These are phyloP conservation scores for Fusarium albosuccineum DNA, from an alignment of 2,329 filamentous ascomycete genomes.

Conservation along the genomic window DNA sequence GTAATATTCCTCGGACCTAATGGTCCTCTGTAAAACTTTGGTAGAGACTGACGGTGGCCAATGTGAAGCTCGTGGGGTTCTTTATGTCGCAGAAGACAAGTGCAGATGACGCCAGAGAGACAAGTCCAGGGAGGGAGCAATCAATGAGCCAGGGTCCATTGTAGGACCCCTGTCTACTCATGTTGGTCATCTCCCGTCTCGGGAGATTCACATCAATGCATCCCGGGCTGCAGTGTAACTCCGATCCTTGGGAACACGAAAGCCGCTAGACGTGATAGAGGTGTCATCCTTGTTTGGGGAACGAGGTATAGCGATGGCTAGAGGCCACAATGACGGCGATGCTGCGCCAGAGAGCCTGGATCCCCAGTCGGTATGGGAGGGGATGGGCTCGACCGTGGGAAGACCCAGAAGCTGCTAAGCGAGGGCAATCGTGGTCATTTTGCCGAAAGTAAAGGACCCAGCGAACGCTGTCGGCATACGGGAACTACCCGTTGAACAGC, in stretches of 20 bases:
- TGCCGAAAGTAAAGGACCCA: neutral
- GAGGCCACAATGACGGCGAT: neutral
- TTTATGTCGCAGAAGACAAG: conserved; percentile 8
- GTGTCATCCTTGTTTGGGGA: conserved; percentile 7
- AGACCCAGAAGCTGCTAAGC: conserved; percentile 8
- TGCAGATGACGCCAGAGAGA: conserved; percentile 16
- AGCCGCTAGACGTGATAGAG: conserved; percentile 8
- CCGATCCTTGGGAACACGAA: conserved; percentile 26
- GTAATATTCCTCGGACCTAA: neutral
- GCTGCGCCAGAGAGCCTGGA: conserved; percentile 8
- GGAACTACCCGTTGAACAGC: conserved; percentile 6
- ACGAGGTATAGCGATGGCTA: conserved; percentile 16
- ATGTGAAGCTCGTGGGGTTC: neutral
- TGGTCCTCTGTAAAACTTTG: conserved; percentile 1
- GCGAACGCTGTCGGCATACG: conserved; percentile 12
- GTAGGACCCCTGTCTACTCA: conserved; percentile 28
- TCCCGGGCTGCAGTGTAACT: conserved; percentile 39
- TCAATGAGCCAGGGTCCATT: neutral
- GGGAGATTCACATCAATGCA: conserved; percentile 37
- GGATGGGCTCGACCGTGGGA: neutral
- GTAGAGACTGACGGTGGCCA: neutral
- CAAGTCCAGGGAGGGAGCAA: conserved; percentile 1
- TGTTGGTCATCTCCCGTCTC: conserved; percentile 20
- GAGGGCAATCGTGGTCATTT: conserved; percentile 4
- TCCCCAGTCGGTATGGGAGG: conserved; percentile 16